Evolutionary conservation across 257 asterid genomes (phyloP), one percentile per base, ranked within the genome.

Genomic region (Phtheirospermum japonicum): DNA sequence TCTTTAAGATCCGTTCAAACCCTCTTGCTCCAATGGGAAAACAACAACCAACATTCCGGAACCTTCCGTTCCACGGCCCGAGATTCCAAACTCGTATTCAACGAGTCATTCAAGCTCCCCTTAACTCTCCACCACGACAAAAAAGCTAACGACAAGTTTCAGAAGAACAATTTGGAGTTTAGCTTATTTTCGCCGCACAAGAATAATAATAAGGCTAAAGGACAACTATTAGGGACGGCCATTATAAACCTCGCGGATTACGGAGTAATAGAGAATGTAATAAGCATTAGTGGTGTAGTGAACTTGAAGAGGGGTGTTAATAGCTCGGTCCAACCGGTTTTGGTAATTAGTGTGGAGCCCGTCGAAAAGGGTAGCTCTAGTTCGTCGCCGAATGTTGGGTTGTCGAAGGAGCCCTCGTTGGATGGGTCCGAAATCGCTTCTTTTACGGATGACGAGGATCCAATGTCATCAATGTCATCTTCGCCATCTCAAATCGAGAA

Each of bases 21-120:
- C 0, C 82, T 90, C 52, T 72, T 80, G 78, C 95, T 90, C 64
- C 89, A 80, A 18, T 90, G 95, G 94, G 84, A 85, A 72, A 82
- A 78, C 34, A 91, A 93, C 17, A 80, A 79, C 26, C 85, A 76
- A 59, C 73, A 61, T 66, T 80, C 86, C 7, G 98, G 98, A 2
- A 77, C 90, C 23, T 46, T 84, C 49, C 56, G 71, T 9, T 67
- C 88, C 17, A 66, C 70, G 39, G 81, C 85, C 17, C 82, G 82
- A 37, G 81, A 75, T 50, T 64, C 82, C 45, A 75, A 40, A 63
- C 57, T 90, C 33, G 85, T 74, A 11, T 79, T 90, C 61, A 79
- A 78, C 11, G 86, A 88, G 59, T 76, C 91, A 17, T 88, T 90
- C 78, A 42, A 73, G 39, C 89, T 90, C 58, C 75, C 89, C 0